Evolutionary conservation across 306 rosid genomes (phyloP).

Genomic region (Sphenostylis stenocarpa): DNA sequence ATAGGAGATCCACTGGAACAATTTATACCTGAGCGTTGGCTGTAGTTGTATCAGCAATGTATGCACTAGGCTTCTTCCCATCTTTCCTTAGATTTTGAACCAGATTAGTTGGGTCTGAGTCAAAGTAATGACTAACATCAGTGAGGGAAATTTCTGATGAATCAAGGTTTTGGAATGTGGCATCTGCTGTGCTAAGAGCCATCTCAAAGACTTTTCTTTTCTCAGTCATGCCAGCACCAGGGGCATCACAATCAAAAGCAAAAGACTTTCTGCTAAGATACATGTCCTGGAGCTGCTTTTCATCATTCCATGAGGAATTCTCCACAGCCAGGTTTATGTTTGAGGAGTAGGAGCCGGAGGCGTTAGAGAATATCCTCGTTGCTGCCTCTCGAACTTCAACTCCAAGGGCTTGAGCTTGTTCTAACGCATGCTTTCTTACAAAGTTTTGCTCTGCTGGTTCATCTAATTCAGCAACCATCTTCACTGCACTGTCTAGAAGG

Average conservation of each 20-base stretch:
- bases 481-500: conserved; percentile 92
- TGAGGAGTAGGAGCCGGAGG: conserved; percentile 97
- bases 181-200: conserved; percentile 98
- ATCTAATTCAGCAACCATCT: conserved; percentile 97
- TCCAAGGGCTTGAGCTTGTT: conserved; percentile 86
- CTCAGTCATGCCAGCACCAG: conserved; percentile 93
- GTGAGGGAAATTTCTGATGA: conserved; percentile 98
- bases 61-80: conserved; percentile 96
- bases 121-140: conserved; percentile 98
- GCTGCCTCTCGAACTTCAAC: conserved; percentile 94
- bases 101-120: conserved; percentile 94
- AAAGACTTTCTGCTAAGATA: conserved; percentile 93
- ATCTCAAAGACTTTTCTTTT: conserved; percentile 92
- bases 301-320: conserved; percentile 98
- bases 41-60: conserved; percentile 98
- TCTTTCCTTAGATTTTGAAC: conserved; percentile 95
- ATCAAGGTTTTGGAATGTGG: conserved; percentile 98
- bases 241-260: conserved; percentile 89
- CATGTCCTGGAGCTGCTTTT: conserved; percentile 99
- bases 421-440: conserved; percentile 85
- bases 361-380: conserved; percentile 92
- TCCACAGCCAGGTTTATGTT: conserved; percentile 96
- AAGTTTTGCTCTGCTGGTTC: conserved; percentile 83
- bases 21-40: conserved; percentile 91
- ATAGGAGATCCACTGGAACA: neutral